Base-by-base conservation (phyloP, 768 basidiomycete genomes). In the Suillus weaverae region DNA sequence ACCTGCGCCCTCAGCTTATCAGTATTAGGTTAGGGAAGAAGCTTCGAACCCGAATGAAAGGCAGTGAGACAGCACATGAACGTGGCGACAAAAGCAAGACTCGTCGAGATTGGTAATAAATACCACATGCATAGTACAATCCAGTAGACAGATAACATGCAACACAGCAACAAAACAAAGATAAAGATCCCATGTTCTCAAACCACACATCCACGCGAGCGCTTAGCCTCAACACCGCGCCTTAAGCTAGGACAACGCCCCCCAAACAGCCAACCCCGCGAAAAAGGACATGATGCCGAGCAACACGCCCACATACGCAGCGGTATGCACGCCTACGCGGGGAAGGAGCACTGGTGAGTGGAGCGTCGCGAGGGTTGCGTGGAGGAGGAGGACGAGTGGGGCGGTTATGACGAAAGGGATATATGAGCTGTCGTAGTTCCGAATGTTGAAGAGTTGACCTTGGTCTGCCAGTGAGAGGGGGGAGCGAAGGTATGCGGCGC, bases 201-300 rank as follows among this genome's bases (percentile, higher is more conserved):
- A 30, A 50, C 48, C 16, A 6, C 4, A 16, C 26, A n/a, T 14
- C 26, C 14, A 26, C 3, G 22, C 2, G 46, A 11, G 6, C 8
- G n/a, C 20, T n/a, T 5, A n/a, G 18, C 4, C 43, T 10, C 20
- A 8, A 18, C 20, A n/a, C n/a, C n/a, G n/a, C n/a, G n/a, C n/a
- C n/a, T n/a, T n/a, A 43, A 46, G 13, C 46, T 50, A 86, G 32
- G 84, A 82, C 60, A 94, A 74, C 7, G 81, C 91, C 35, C 84
- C 86, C 92, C 92, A 94, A 10, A 85, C 75, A 0, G 85, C 89
- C 60, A 94, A 76, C 4, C 90, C 92, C 4, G 85, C 83, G 72
- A 94, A 93, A 69, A 94, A 85, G 44, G 81, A 79, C 33, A 89
- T 88, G 14, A 94, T 76, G 0, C 87, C 86, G 5, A 90, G 81